Percentiles rank a stretch among this genome's conserved stretches.
Evolutionary conservation across 257 asterid genomes (phyloP).

Genomic region (Avicennia marina): DNA sequence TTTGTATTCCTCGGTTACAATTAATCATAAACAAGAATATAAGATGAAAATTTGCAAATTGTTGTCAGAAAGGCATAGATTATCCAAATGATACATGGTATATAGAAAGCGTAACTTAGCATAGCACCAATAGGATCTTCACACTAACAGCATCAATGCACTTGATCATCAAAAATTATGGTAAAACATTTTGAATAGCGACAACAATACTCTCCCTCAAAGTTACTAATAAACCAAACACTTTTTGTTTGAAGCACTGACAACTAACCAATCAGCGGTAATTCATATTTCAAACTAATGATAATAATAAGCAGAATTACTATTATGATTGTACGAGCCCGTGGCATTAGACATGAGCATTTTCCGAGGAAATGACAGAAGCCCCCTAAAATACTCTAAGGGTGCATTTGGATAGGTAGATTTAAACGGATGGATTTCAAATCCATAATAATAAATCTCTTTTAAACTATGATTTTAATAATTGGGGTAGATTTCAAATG

Average conservation of each 20-base stretch:
- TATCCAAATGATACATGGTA: background rate
- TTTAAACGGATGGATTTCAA: too few species aligned
- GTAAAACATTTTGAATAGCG: background rate
- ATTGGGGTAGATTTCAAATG: too few species aligned
- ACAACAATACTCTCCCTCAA: background rate
- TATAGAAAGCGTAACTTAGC: conserved; percentile 5
- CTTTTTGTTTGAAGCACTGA: background rate
- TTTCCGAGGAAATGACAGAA: too few species aligned
- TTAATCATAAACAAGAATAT: too few species aligned
- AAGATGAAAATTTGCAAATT: too few species aligned
- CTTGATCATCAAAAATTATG: conserved; percentile 1
- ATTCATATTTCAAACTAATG: background rate
- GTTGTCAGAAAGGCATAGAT: too few species aligned
- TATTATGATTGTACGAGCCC: background rate
- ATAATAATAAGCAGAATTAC: background rate
- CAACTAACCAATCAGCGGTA: background rate
- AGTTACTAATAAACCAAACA: background rate
- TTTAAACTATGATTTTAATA: too few species aligned
- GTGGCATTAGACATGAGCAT: background rate
- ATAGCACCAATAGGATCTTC: conserved; percentile 2
- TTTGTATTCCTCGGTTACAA: too few species aligned
- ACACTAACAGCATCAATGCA: background rate
- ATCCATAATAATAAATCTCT: too few species aligned
- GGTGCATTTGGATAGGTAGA: too few species aligned
- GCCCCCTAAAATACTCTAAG: background rate